A percentile compares a stretch with the other conserved stretches of the same genome.
phyloP scores from a whole-genome alignment of 1,284 basidiomycete species.

The Schizopora paradoxa region DNA sequence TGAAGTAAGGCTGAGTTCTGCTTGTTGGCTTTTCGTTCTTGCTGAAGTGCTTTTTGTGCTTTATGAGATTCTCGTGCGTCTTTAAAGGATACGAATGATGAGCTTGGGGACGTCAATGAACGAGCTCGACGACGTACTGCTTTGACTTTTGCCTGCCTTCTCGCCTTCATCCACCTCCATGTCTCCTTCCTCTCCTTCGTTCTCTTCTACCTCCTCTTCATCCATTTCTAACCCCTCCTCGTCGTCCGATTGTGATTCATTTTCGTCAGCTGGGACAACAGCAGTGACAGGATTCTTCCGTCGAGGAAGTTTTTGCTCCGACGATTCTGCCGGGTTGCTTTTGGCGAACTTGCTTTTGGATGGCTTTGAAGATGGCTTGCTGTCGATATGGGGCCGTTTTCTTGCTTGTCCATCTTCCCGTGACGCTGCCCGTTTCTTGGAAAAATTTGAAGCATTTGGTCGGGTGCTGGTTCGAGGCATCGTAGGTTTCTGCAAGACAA shows the following conservation, averaged over 20 bases:
- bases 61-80: constrained; percentile 62
- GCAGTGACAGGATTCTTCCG: constrained; percentile 21
- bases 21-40: constrained; percentile 68
- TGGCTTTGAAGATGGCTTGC: constrained; percentile 24
- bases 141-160: constrained; percentile 41
- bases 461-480: no score
- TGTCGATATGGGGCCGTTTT: constrained; percentile 47
- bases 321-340: no score
- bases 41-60: constrained; percentile 55
- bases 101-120: neutral
- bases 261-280: constrained; percentile 14
- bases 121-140: constrained; percentile 37
- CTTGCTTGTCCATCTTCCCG: constrained; percentile 42
- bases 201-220: constrained; percentile 16
- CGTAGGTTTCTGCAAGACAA: no score
- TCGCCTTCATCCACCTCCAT: constrained; percentile 20
- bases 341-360: no score
- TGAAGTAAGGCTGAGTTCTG: constrained; percentile 70
- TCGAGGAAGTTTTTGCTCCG: neutral
- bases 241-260: constrained; percentile 17
- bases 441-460: no score
- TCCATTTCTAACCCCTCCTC: constrained; percentile 24
- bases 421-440: constrained; percentile 45
- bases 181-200: constrained; percentile 18
- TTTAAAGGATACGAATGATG: constrained; percentile 23